Percentiles rank a stretch among this genome's conserved stretches.
Evolutionary conservation across 805 yeast species (phyloP).

Genomic region (Millerago galiae): DNA sequence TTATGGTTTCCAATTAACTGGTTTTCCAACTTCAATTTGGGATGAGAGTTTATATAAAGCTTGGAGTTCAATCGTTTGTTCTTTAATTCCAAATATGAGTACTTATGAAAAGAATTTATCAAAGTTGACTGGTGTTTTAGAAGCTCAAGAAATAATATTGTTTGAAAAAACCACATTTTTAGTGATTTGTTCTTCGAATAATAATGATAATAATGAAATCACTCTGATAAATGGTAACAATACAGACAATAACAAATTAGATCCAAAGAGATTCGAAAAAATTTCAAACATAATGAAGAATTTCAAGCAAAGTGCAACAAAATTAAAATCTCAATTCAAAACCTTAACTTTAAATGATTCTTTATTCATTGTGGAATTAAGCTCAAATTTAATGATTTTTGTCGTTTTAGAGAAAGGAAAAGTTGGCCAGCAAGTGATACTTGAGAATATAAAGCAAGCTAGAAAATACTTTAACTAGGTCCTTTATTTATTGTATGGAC

Average conservation of each 20-base stretch:
- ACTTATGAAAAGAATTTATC: conserved; percentile 69
- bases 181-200: conserved; percentile 38
- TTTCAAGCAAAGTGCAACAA: conserved; percentile 86
- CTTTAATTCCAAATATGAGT: conserved; percentile 87
- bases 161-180: conserved; percentile 92
- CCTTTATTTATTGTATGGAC: background rate
- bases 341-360: conserved; percentile 63
- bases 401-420: conserved; percentile 41
- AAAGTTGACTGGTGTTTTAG: conserved; percentile 64
- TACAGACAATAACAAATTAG: conserved; percentile 35
- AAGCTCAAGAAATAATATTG: conserved; percentile 83
- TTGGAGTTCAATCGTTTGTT: conserved; percentile 94
- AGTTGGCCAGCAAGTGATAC: conserved; percentile 32
- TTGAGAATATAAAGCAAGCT: conserved; percentile 54
- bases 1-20: conserved; percentile 61
- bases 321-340: conserved; percentile 77
- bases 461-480: conserved; percentile 30
- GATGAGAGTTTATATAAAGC: conserved; percentile 94
- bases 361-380: conserved; percentile 46
- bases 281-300: conserved; percentile 91
- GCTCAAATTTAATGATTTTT: conserved; percentile 57
- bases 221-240: conserved; percentile 1
- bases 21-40: conserved; percentile 96
- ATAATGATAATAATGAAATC: conserved; percentile 14
- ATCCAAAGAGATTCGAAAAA: conserved; percentile 91